Evolutionary conservation across 345 rosid genomes (phyloP).

Genomic region (Microthlaspi erraticum): DNA sequence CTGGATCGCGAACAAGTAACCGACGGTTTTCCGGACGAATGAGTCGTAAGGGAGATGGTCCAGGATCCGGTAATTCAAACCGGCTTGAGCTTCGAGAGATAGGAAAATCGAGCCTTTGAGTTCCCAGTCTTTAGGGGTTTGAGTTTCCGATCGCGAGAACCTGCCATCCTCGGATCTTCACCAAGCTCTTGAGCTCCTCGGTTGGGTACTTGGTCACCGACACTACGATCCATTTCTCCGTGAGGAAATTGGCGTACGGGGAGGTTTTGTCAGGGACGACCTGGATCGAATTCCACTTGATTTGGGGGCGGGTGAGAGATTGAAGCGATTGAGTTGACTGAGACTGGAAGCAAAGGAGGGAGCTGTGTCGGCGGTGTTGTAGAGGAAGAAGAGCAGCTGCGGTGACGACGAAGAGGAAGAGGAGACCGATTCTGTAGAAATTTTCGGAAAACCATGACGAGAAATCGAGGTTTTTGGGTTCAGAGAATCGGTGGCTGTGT

Average conservation of each 20-base stretch:
- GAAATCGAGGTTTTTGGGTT: slow-evolving; percentile 74
- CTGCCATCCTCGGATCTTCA: slow-evolving; percentile 88
- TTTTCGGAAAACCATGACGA: slow-evolving; percentile 79
- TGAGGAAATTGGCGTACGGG: slow-evolving; percentile 64
- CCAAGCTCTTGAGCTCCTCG: slow-evolving; percentile 58
- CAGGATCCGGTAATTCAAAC: slow-evolving; percentile 61
- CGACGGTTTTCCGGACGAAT: slow-evolving; percentile 78
- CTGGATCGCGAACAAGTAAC: slow-evolving; percentile 93
- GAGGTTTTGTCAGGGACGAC: slow-evolving; percentile 62
- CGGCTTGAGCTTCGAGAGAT: slow-evolving; percentile 82
- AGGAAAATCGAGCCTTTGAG: slow-evolving; percentile 87
- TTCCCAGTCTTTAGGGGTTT: slow-evolving; percentile 82
- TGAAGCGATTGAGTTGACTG: slow-evolving; percentile 56
- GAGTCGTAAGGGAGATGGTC: slow-evolving; percentile 82
- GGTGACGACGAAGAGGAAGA: slow-evolving; percentile 58
- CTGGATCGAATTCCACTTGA: slow-evolving; percentile 73
- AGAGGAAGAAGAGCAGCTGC: slow-evolving; percentile 68
- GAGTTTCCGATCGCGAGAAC: slow-evolving; percentile 86
- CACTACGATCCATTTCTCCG: slow-evolving; percentile 88
- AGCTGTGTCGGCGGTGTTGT: slow-evolving; percentile 65
- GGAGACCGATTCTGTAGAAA: slow-evolving; percentile 53
- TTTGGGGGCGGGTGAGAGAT: slow-evolving; percentile 60
- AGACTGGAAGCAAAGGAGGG: slow-evolving; percentile 69
- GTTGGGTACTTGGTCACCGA: slow-evolving; percentile 82
- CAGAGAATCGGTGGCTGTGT: slow-evolving; percentile 51